Conservation (phyloP, 2,329 filamentous ascomycete genomes). For the Alternaria brassicae region DNA sequence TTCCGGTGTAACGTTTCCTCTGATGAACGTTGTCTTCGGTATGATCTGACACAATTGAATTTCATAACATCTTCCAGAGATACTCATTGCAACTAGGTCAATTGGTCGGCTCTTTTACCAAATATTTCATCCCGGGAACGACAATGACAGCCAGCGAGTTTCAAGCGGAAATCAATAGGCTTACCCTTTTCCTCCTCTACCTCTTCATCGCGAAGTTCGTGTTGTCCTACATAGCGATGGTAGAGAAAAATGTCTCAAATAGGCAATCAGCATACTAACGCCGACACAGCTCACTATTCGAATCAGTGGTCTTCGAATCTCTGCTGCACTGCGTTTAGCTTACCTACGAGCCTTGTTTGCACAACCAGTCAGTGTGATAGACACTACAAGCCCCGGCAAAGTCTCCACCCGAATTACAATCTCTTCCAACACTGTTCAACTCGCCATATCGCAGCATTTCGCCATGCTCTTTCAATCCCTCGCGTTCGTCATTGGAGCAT, state of each 20-base stretch:
- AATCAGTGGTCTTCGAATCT: slow-evolving; percentile 59
- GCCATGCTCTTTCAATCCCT: slow-evolving; percentile 54
- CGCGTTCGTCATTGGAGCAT: slow-evolving; percentile 45
- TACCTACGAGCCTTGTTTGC: slow-evolving; percentile 60
- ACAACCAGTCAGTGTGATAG: slow-evolving; percentile 59
- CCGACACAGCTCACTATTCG: slow-evolving; percentile 56
- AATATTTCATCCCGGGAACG: slow-evolving; percentile 59
- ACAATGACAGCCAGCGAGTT: slow-evolving; percentile 58
- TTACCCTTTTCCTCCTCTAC: slow-evolving; percentile 42
- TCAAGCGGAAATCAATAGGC: slow-evolving; percentile 55
- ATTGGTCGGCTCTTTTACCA: slow-evolving; percentile 62
- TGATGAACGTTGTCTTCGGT: slow-evolving; percentile 68
- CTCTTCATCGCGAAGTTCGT: slow-evolving; percentile 49
- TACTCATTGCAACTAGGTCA: slow-evolving; percentile 32
- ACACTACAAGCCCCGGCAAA: slow-evolving; percentile 57
- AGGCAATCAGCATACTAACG: not conserved
- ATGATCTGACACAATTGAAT: slow-evolving; percentile 15
- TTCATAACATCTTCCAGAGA: not conserved
- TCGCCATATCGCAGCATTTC: slow-evolving; percentile 63
- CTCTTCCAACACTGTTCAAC: slow-evolving; percentile 61
- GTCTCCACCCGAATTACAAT: slow-evolving; percentile 61
- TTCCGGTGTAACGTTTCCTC: slow-evolving; percentile 52
- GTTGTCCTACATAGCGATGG: slow-evolving; percentile 45
- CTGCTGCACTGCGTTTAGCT: slow-evolving; percentile 58
- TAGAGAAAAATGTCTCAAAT: slow-evolving; percentile 12